Conservation (phyloP, 345 rosid genomes). For the Xanthoceras sorbifolium region DNA sequence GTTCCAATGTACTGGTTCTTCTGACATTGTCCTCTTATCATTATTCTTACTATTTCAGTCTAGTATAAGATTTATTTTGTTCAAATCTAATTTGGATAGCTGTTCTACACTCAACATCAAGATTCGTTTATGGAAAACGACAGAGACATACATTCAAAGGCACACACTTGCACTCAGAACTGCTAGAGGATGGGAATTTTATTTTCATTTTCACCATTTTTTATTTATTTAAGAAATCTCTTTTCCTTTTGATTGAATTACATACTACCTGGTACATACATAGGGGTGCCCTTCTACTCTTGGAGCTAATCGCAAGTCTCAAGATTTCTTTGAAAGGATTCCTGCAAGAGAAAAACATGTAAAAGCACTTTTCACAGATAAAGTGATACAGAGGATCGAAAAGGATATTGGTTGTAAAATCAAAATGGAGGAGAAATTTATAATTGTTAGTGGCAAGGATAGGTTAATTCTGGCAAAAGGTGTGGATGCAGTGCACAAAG, state of each 20-base stretch:
- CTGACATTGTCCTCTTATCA: not conserved
- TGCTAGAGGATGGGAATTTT: not conserved
- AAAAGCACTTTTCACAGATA: constrained; percentile 75
- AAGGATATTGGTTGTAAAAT: constrained; percentile 85
- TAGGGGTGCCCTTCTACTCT: constrained; percentile 99
- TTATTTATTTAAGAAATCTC: not conserved
- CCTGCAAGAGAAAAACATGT: constrained; percentile 84
- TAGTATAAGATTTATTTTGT: not conserved
- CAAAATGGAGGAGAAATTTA: constrained; percentile 89
- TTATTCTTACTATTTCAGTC: not conserved
- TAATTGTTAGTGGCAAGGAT: constrained; percentile 94
- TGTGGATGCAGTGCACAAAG: constrained; percentile 92
- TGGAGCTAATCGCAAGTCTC: constrained; percentile 90
- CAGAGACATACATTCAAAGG: not conserved
- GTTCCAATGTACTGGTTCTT: not conserved
- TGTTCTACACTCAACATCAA: not conserved
- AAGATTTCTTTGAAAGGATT: constrained; percentile 91
- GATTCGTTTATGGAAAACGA: not conserved
- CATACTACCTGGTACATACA: constrained; percentile 17
- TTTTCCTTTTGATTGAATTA: not conserved
- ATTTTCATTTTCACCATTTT: not conserved
- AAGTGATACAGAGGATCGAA: constrained; percentile 76
- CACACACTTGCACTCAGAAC: not conserved
- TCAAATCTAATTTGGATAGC: not conserved
- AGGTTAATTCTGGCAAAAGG: constrained; percentile 88